phyloP scores from a whole-genome alignment of 179 eudicot genomes.

The Drosera spatulata region DNA sequence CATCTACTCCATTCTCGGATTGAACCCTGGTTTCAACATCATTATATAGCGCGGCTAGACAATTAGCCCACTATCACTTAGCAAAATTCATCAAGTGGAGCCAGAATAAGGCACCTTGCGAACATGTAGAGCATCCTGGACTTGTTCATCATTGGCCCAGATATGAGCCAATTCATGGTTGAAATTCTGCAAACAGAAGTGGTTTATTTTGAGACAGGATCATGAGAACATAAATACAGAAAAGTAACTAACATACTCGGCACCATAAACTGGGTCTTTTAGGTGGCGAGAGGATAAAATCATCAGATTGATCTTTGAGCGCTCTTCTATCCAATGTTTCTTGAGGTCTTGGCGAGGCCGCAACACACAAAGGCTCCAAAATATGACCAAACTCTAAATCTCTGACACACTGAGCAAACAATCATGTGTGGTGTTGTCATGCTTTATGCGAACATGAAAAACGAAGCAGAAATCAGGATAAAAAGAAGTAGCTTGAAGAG shows the following conservation, averaged over 20 bases:
- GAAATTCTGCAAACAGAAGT: slow-evolving; percentile 11
- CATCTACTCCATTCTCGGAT: slow-evolving; percentile 28
- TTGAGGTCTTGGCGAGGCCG: slow-evolving; percentile 17
- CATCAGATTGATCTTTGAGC: slow-evolving; percentile 12
- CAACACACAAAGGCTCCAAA: slow-evolving; percentile 28
- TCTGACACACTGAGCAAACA: slow-evolving; percentile 16
- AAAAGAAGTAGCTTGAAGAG: too few species aligned
- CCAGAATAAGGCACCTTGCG: slow-evolving; percentile 25
- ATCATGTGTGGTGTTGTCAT: neutral
- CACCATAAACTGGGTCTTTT: slow-evolving; percentile 19
- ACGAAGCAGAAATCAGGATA: neutral
- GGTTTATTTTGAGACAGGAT: neutral
- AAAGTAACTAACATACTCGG: slow-evolving; percentile 7
- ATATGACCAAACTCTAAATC: slow-evolving; percentile 22
- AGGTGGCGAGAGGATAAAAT: slow-evolving; percentile 24
- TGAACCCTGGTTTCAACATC: slow-evolving; percentile 22
- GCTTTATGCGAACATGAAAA: too few species aligned
- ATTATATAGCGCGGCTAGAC: neutral
- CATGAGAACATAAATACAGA: neutral
- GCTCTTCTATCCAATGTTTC: slow-evolving; percentile 34
- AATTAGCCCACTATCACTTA: slow-evolving; percentile 2
- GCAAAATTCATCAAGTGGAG: neutral
- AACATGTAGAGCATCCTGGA: slow-evolving; percentile 34
- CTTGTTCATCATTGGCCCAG: slow-evolving; percentile 46
- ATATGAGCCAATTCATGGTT: slow-evolving; percentile 22